These are phyloP conservation scores for Tolypocladium ophioglossoides DNA, from an alignment of 2,329 filamentous ascomycete genomes.

Conservation along the genomic window DNA sequence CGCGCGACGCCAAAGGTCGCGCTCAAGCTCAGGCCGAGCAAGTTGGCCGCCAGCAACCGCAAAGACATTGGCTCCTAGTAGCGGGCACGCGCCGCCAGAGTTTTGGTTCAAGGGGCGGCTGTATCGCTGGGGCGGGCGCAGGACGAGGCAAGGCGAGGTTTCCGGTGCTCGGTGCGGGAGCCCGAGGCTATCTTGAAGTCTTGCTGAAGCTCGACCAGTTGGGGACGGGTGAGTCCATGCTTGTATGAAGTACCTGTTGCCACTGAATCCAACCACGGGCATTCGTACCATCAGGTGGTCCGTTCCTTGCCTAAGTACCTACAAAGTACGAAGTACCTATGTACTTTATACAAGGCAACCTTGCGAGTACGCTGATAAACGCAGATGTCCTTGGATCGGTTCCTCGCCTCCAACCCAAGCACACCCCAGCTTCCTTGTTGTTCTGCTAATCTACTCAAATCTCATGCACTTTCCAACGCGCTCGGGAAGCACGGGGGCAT, in stretches of 20 bases:
- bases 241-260: no score
- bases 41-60: slow-evolving; percentile 13
- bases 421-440: no score
- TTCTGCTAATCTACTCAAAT: neutral
- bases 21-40: slow-evolving; percentile 15
- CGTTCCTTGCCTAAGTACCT: no score
- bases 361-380: no score
- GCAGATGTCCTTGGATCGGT: no score
- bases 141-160: neutral
- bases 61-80: slow-evolving; percentile 11
- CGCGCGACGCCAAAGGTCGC: slow-evolving; percentile 7
- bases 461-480: neutral
- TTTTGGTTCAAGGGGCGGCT: neutral
- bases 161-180: neutral
- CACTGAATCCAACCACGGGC: no score
- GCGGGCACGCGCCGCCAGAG: neutral
- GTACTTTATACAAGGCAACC: no score
- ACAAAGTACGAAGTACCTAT: no score
- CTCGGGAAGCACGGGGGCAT: neutral
- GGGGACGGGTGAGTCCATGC: no score
- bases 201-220: neutral
- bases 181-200: no score
- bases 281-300: no score
- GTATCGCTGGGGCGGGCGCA: neutral
- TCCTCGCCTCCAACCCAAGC: no score